phyloP scores from a whole-genome alignment of 2,329 filamentous ascomycete genomes.

The Alternaria dauci region DNA sequence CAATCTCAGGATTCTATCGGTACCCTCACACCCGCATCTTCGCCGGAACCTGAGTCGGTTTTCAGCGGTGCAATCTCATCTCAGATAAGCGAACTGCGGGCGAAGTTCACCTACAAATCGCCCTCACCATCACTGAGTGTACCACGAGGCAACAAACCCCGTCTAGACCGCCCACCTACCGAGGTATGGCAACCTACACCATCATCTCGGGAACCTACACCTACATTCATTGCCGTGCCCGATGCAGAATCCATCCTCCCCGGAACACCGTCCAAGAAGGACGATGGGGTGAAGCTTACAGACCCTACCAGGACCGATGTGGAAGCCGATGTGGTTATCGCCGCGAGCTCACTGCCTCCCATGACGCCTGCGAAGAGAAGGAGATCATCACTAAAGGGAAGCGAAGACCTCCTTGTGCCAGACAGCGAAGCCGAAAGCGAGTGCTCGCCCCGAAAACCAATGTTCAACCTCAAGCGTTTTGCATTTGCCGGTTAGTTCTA shows the following conservation, averaged over 20 bases:
- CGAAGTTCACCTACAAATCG: slow-evolving; percentile 42
- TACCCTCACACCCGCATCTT: slow-evolving; percentile 45
- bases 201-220: slow-evolving; percentile 10
- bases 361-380: slow-evolving; percentile 31
- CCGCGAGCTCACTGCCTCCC: slow-evolving; percentile 38
- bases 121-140: slow-evolving; percentile 9
- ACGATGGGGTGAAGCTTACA: slow-evolving; percentile 23
- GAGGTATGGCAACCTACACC: slow-evolving; percentile 18
- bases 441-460: slow-evolving; percentile 44
- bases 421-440: slow-evolving; percentile 55
- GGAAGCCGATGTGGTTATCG: slow-evolving; percentile 45
- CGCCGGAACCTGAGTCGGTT: slow-evolving; percentile 37
- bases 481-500: slow-evolving; percentile 40
- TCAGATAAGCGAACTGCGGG: slow-evolving; percentile 41
- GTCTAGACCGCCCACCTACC: slow-evolving; percentile 16
- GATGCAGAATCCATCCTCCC: slow-evolving; percentile 13
- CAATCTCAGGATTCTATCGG: slow-evolving; percentile 39
- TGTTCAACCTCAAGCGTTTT: slow-evolving; percentile 53
- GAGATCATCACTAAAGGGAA: slow-evolving; percentile 49
- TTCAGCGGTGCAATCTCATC: slow-evolving; percentile 39
- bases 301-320: slow-evolving; percentile 39
- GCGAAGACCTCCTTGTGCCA: slow-evolving; percentile 58
- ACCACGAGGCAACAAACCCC: slow-evolving; percentile 9
- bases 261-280: slow-evolving; percentile 14
- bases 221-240: background rate